These are phyloP conservation scores for Galeopsis tetrahit DNA, from an alignment of 257 asterid species.

Conservation along the genomic window DNA sequence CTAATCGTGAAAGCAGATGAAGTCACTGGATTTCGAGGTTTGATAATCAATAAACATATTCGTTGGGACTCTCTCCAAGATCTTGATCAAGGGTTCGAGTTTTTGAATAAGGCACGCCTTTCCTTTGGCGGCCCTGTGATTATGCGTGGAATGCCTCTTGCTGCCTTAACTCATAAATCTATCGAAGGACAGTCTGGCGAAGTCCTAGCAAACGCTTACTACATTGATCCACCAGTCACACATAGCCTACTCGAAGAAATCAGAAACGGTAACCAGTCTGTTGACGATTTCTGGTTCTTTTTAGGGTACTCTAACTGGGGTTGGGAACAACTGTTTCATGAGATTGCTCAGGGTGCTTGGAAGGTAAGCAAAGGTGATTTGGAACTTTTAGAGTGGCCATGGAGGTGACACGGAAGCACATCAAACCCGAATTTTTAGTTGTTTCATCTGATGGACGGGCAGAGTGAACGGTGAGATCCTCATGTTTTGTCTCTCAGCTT, in stretches of 20 bases:
- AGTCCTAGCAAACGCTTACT: conserved; percentile 60
- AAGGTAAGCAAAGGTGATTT: conserved; percentile 46
- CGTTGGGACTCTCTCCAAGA: conserved; percentile 76
- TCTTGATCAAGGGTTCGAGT: conserved; percentile 57
- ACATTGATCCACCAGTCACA: conserved; percentile 60
- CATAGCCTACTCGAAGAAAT: conserved; percentile 54
- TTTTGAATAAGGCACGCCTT: conserved; percentile 67
- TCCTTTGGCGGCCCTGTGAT: conserved; percentile 88
- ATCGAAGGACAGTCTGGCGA: conserved; percentile 43
- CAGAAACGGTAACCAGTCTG: conserved; percentile 59
- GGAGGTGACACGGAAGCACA: not conserved
- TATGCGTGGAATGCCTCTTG: conserved; percentile 79
- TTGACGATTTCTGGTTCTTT: conserved; percentile 76
- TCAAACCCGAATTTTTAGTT: no score
- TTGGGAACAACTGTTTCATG: conserved; percentile 77
- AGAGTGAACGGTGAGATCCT: not conserved
- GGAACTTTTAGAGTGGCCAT: conserved; percentile 61
- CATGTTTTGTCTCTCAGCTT: conserved; percentile 4
- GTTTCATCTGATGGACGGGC: no score
- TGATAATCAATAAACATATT: conserved; percentile 73
- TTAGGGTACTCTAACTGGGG: conserved; percentile 84
- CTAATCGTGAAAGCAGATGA: conserved; percentile 69
- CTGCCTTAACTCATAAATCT: conserved; percentile 56
- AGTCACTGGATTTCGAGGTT: conserved; percentile 66
- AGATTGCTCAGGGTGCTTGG: conserved; percentile 95